phyloP scores from a whole-genome alignment of 805 yeast genomes.

The Hemisphaericaspora nanyangensis region DNA sequence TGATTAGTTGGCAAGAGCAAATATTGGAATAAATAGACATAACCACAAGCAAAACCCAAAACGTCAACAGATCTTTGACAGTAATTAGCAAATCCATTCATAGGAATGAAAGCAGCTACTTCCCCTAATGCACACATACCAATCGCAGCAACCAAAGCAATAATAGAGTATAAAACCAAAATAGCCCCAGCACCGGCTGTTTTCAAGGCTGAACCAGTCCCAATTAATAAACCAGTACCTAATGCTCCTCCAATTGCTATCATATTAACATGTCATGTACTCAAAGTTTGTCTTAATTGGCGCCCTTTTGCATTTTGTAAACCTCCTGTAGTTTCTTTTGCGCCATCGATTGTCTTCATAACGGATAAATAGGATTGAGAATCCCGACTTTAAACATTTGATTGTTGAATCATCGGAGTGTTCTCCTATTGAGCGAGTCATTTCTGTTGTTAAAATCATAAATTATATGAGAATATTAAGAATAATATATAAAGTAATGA shows the following conservation, averaged over 20 bases:
- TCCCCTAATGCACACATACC: slow-evolving; percentile 70
- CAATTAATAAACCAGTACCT: slow-evolving; percentile 72
- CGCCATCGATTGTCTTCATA: too few relatives aligned
- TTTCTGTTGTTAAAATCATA: too few relatives aligned
- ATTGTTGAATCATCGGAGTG: too few relatives aligned
- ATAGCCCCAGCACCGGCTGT: slow-evolving; percentile 68
- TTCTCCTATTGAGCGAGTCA: too few relatives aligned
- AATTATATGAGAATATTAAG: too few relatives aligned
- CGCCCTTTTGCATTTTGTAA: slow-evolving; percentile 40
- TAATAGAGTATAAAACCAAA: slow-evolving; percentile 60
- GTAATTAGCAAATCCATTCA: slow-evolving; percentile 65
- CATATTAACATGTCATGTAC: slow-evolving; percentile 64
- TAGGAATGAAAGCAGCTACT: slow-evolving; percentile 63
- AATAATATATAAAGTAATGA: too few relatives aligned
- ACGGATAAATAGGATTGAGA: too few relatives aligned
- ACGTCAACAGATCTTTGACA: slow-evolving; percentile 64
- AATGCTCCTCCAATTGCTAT: slow-evolving; percentile 81
- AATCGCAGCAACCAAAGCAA: slow-evolving; percentile 68
- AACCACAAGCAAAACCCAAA: slow-evolving; percentile 67
- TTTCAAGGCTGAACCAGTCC: slow-evolving; percentile 68
- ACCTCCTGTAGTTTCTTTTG: too few relatives aligned
- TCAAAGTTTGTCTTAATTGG: slow-evolving; percentile 39
- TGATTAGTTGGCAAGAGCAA: slow-evolving; percentile 59
- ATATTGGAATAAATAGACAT: slow-evolving; percentile 55
- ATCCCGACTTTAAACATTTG: too few relatives aligned